phyloP scores from a whole-genome alignment of 78 protist genomes.

The slime mould (Dictyostelium discoideum) region DNA sequence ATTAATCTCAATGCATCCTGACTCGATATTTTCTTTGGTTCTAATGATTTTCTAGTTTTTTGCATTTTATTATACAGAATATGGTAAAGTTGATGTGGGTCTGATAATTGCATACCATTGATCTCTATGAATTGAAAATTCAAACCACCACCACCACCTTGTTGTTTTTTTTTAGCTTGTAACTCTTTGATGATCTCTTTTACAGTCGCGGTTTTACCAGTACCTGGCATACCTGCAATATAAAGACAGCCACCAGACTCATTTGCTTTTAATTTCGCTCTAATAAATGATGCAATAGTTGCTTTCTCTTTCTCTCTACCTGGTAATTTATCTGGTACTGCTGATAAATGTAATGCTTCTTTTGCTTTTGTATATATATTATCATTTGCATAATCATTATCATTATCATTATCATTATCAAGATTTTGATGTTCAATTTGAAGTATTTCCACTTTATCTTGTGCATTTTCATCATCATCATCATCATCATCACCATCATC shows the following conservation, averaged over 20 bases:
- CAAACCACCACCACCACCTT: background rate
- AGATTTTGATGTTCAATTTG: background rate
- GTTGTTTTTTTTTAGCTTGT: background rate
- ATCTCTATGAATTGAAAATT: slow-evolving; percentile 49
- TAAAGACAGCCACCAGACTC: slow-evolving; percentile 61
- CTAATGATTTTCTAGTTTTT: background rate
- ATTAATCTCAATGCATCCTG: slow-evolving; percentile 1
- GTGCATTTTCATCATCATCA: background rate
- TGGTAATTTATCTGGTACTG: slow-evolving; percentile 43
- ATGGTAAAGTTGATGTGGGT: slow-evolving; percentile 45
- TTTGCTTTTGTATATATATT: slow-evolving; percentile 28
- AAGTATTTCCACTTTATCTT: background rate
- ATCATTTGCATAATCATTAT: background rate
- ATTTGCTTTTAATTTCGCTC: background rate
- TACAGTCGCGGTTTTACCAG: slow-evolving; percentile 92
- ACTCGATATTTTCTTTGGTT: background rate
- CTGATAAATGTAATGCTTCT: slow-evolving; percentile 20
- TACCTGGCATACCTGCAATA: slow-evolving; percentile 91
- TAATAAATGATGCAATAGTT: slow-evolving; percentile 22
- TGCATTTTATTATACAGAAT: slow-evolving; percentile 21
- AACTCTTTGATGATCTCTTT: slow-evolving; percentile 72
- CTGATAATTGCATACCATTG: slow-evolving; percentile 57
- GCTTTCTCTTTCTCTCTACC: slow-evolving; percentile 63
- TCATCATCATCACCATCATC: background rate
- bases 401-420: background rate